These are phyloP conservation scores for Aspergillus nidulans DNA, from an alignment of 495 filamentous ascomycete species.

Conservation along the genomic window DNA sequence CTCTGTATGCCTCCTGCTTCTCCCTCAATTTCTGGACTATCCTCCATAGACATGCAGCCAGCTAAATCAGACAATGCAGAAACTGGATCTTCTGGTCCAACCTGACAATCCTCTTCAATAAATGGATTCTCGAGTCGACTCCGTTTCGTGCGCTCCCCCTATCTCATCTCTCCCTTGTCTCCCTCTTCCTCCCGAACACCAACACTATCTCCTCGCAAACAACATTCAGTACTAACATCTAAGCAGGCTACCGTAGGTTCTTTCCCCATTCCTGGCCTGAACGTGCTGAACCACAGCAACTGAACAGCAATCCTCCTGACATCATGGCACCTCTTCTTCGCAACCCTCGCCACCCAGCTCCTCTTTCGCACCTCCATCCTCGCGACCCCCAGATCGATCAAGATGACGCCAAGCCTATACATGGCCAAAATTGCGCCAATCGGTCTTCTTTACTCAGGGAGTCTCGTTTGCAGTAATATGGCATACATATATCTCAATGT, in stretches of 20 bases:
- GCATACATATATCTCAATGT: slow-evolving; percentile 73
- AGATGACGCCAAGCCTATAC: slow-evolving; percentile 66
- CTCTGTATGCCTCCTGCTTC: not conserved
- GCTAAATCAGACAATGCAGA: slow-evolving; percentile 1
- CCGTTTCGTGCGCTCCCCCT: slow-evolving; percentile 18
- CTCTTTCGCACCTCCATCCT: slow-evolving; percentile 64
- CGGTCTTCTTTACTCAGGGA: slow-evolving; percentile 66
- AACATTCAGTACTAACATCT: not conserved
- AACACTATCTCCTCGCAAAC: not conserved
- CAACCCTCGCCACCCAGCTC: slow-evolving; percentile 68
- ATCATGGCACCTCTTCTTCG: slow-evolving; percentile 74
- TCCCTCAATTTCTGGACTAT: too few relatives aligned
- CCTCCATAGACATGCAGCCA: too few relatives aligned
- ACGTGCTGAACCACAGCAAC: not conserved
- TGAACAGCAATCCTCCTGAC: slow-evolving; percentile 58
- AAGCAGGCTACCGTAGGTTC: slow-evolving; percentile 17
- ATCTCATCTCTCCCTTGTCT: too few relatives aligned
- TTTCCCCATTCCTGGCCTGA: not conserved
- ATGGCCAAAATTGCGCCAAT: slow-evolving; percentile 70
- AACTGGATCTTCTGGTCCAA: slow-evolving; percentile 23
- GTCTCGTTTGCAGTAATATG: slow-evolving; percentile 68
- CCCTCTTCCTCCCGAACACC: not conserved
- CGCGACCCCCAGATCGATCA: slow-evolving; percentile 61
- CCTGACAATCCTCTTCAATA: slow-evolving; percentile 22
- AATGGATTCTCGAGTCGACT: slow-evolving; percentile 19